Conservation (phyloP, 2,329 filamentous ascomycete genomes). For the Dryadomyces sulphureus region DNA sequence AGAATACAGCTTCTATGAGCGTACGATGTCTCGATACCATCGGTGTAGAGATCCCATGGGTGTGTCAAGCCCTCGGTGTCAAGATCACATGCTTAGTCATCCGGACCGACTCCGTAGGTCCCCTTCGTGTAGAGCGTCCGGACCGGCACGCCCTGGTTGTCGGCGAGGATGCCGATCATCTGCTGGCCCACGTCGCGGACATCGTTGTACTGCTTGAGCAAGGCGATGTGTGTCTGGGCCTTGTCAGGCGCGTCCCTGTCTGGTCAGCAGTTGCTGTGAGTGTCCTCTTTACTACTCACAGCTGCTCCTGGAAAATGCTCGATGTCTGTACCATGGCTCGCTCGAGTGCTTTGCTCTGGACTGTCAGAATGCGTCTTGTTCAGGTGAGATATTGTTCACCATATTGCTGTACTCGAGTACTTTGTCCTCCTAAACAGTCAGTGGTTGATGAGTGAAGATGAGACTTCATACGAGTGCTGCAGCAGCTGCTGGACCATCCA, state of each 20-base stretch:
- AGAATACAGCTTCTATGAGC: background rate
- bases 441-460: background rate
- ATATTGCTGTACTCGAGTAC: constrained; percentile 4
- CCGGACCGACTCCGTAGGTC: constrained; percentile 17
- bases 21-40: too few species aligned
- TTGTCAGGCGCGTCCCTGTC: background rate
- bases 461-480: background rate
- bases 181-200: constrained; percentile 23
- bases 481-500: background rate
- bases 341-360: constrained; percentile 3
- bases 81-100: constrained; percentile 3
- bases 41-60: background rate
- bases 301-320: background rate
- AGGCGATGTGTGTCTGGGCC: constrained; percentile 13
- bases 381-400: background rate
- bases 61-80: background rate
- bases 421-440: background rate
- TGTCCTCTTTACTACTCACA: too few species aligned
- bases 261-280: too few species aligned
- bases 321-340: constrained; percentile 3
- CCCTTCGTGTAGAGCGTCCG: constrained; percentile 16
- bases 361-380: background rate
- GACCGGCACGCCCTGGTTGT: constrained; percentile 18
- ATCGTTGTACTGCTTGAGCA: constrained; percentile 22
- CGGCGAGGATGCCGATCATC: constrained; percentile 22